Base-by-base conservation (phyloP, 2,329 filamentous ascomycete species). In the Pseudopyrenochaeta lycopersici region DNA sequence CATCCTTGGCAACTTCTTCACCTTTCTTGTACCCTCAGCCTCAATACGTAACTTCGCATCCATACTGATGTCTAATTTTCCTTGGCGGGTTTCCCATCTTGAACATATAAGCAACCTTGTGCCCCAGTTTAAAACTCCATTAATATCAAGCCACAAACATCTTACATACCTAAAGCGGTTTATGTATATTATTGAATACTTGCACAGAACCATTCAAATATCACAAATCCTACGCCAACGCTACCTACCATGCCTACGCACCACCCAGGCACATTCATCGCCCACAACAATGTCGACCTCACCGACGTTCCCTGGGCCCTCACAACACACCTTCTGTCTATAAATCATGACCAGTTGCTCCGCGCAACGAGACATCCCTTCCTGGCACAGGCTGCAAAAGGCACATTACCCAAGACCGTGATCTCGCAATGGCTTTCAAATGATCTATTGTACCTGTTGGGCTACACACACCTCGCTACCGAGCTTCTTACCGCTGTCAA, bases 381-480 rank as follows among this genome's bases (percentile, higher is more conserved):
- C 56, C 63, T 74, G 11, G 50, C 58, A 4, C 62, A 49, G 12
- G 72, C 72, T 20, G 72, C 72, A 12, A 62, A 66, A 15, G 71
- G 71, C 4, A 61, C 54, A n/a, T 60, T 74, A 10, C 57, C 71
- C 9, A 73, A 73, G 46, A n/a, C 55, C 3, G 21, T 64, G 9
- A 63, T 74, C n/a, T 64, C 69, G 3, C 54, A 67, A 46, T 75
- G 72, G 72, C 68, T 75, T 14, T 68, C 70, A 38, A 72, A 74
- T 30, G 72, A 75, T 36, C 60, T 67, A 1, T 58, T 72, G 11
- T 75, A 75, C 45, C 64, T 74, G 46, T 36, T 17, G n/a, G 33
- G 35, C 7, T 38, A 38, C 15, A 38, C 35, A 20, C 20, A 39
- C 2, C 36, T 39, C 20, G 62, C 60, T 23, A 69, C 63, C 17